phyloP scores from a whole-genome alignment of 345 rosid species.

The Eucalyptus brandiana region DNA sequence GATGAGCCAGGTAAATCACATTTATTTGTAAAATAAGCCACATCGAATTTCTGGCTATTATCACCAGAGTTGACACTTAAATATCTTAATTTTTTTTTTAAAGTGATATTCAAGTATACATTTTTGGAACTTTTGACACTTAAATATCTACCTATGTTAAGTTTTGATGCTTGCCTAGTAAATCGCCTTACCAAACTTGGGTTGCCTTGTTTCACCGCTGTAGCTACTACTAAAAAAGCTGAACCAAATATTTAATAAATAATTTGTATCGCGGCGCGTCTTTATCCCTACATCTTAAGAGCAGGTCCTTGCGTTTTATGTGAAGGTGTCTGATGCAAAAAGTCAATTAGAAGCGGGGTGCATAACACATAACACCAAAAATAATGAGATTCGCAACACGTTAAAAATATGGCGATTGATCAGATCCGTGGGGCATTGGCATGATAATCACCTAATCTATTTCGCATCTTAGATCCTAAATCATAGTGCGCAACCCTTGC shows the following conservation, averaged over 20 bases:
- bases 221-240: not conserved
- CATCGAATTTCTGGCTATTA: accelerated
- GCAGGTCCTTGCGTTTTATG: not conserved
- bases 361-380: not conserved
- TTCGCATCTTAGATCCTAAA: not conserved
- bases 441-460: not conserved
- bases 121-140: accelerated
- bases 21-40: too few species aligned
- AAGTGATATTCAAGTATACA: accelerated
- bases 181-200: not conserved
- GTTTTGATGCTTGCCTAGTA: not conserved
- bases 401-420: not conserved
- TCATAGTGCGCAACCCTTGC: not conserved
- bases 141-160: accelerated
- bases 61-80: accelerated
- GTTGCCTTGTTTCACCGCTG: not conserved
- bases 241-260: not conserved
- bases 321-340: not conserved
- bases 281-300: not conserved
- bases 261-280: not conserved
- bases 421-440: not conserved
- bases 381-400: not conserved
- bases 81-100: too few species aligned
- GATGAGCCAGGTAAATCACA: accelerated
- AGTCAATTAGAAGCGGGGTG: not conserved